Percentiles rank a stretch among this genome's conserved stretches.
These are phyloP conservation scores for Alternaria ventricosa DNA, from an alignment of 2,329 filamentous ascomycete species.

Conservation along the genomic window DNA sequence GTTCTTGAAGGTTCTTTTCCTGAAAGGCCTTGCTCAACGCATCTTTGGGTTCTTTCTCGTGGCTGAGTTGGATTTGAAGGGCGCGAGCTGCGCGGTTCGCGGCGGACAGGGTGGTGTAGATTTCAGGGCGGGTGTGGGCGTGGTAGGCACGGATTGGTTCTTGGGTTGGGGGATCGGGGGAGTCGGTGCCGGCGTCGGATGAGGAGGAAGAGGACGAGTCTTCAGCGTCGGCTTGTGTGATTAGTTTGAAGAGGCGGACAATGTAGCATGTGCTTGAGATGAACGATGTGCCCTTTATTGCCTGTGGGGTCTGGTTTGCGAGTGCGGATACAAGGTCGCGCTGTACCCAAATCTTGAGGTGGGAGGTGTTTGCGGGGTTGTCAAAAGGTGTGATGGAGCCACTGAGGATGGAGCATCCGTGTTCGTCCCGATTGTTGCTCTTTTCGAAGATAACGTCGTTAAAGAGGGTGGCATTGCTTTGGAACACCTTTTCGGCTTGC, in stretches of 20 bases:
- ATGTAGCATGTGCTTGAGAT: slow-evolving; percentile 29
- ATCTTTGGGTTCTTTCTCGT: slow-evolving; percentile 15
- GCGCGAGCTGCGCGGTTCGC: slow-evolving; percentile 36
- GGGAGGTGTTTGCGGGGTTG: slow-evolving; percentile 8
- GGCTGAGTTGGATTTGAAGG: slow-evolving; percentile 35
- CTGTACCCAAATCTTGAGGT: slow-evolving; percentile 28
- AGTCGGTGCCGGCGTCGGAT: background rate
- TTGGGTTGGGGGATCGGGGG: background rate
- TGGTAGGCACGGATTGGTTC: slow-evolving; percentile 12
- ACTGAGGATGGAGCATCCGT: slow-evolving; percentile 13
- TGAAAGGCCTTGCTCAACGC: slow-evolving; percentile 21
- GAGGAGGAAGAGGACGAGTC: background rate
- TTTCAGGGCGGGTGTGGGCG: slow-evolving; percentile 17
- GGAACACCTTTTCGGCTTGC: slow-evolving; percentile 19
- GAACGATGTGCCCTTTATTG: slow-evolving; percentile 9
- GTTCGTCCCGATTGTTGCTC: slow-evolving; percentile 11
- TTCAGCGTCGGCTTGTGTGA: background rate
- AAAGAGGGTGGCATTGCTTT: slow-evolving; percentile 2
- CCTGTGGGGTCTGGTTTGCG: slow-evolving; percentile 11
- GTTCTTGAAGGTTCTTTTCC: slow-evolving; percentile 10
- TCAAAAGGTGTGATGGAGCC: slow-evolving; percentile 17
- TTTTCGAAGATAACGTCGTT: slow-evolving; percentile 6
- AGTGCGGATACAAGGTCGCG: slow-evolving; percentile 17
- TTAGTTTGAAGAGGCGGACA: slow-evolving; percentile 28
- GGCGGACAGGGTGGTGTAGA: slow-evolving; percentile 29